phyloP scores from a whole-genome alignment of 1,139 yeast genomes.

The Saccharomyces hybrid region DNA sequence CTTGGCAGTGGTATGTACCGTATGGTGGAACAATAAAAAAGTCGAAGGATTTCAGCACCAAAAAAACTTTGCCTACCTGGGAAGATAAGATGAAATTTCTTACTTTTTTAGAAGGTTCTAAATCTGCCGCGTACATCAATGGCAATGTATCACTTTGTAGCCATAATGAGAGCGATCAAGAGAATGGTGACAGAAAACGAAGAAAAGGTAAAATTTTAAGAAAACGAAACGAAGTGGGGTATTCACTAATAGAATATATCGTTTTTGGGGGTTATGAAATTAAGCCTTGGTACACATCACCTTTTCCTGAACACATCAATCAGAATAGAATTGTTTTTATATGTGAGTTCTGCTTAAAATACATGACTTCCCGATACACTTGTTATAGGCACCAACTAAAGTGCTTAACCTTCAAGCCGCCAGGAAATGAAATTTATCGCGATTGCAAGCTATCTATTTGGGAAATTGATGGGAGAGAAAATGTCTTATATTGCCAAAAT shows the following conservation, averaged over 20 bases:
- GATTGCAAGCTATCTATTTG: slow-evolving; percentile 62
- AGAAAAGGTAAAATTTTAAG: slow-evolving; percentile 4
- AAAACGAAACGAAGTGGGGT: not conserved
- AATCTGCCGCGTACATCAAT: slow-evolving; percentile 21
- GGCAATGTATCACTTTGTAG: slow-evolving; percentile 21
- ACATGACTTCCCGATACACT: slow-evolving; percentile 64
- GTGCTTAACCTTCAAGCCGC: slow-evolving; percentile 68
- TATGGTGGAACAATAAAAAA: slow-evolving; percentile 24
- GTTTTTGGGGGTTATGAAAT: slow-evolving; percentile 67
- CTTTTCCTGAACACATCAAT: slow-evolving; percentile 84
- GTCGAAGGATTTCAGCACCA: slow-evolving; percentile 20
- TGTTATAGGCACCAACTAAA: slow-evolving; percentile 65
- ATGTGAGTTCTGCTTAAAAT: slow-evolving; percentile 82
- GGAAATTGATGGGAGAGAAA: slow-evolving; percentile 89
- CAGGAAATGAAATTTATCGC: slow-evolving; percentile 86
- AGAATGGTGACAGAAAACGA: slow-evolving; percentile 2
- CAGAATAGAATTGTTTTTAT: slow-evolving; percentile 55
- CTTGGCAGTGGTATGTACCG: slow-evolving; percentile 12
- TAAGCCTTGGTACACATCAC: slow-evolving; percentile 89
- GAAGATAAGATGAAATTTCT: slow-evolving; percentile 24
- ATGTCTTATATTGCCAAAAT: slow-evolving; percentile 78
- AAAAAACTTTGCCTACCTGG: slow-evolving; percentile 18
- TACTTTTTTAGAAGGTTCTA: slow-evolving; percentile 14
- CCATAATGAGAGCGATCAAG: slow-evolving; percentile 9
- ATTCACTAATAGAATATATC: slow-evolving; percentile 40